Percentiles rank a stretch among this genome's conserved stretches.
Evolutionary conservation across 2,329 filamentous ascomycete genomes (phyloP).

Genomic region (Westerdykella ornata): DNA sequence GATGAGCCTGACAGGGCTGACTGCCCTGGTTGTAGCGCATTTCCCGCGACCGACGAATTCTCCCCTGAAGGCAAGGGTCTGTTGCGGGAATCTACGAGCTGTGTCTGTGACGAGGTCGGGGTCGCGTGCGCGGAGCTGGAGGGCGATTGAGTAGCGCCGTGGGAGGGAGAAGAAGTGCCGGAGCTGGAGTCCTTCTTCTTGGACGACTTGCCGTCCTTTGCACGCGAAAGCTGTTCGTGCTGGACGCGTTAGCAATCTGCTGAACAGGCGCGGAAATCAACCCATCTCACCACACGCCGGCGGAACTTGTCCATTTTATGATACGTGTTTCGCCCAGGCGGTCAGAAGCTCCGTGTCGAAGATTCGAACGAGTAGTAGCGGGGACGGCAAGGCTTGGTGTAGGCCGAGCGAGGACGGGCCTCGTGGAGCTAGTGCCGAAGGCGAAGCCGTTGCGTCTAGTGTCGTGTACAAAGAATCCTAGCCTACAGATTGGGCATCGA

Average conservation of each 20-base stretch:
- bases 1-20: conserved; percentile 26
- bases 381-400: background rate
- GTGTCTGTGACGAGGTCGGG: conserved; percentile 82
- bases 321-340: background rate
- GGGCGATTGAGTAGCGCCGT: conserved; percentile 52
- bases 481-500: background rate
- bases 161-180: conserved; percentile 74
- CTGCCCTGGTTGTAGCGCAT: conserved; percentile 28
- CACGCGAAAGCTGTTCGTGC: conserved; percentile 81
- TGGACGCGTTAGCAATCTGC: conserved; percentile 47
- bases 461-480: background rate
- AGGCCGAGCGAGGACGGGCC: too few species aligned
- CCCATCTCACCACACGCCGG: conserved; percentile 81
- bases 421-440: too few species aligned
- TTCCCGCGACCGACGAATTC: conserved; percentile 17
- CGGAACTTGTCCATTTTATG: conserved; percentile 83
- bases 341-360: background rate
- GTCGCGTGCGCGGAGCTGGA: conserved; percentile 60
- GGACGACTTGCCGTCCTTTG: conserved; percentile 77
- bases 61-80: conserved; percentile 59
- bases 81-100: conserved; percentile 76
- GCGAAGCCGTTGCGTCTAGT: too few species aligned
- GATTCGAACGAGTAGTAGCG: background rate
- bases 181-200: conserved; percentile 55
- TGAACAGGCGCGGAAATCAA: conserved; percentile 13